A percentile compares a stretch with the other conserved stretches of the same genome.
Conservation (phyloP, 2,329 filamentous ascomycete species). For the Cercospora nicotianae region DNA sequence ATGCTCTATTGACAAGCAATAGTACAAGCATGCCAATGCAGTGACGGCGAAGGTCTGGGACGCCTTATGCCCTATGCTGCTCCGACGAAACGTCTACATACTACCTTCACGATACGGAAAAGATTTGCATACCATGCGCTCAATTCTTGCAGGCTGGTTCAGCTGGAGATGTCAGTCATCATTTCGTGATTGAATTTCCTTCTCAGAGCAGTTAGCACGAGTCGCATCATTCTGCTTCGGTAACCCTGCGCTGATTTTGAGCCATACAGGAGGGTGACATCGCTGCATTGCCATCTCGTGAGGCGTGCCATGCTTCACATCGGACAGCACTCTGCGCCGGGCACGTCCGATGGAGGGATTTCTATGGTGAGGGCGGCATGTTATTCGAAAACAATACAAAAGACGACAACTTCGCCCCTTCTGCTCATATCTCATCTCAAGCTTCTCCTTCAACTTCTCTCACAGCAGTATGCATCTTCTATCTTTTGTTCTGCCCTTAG, state of each 20-base stretch:
- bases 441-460: not conserved
- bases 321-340: not conserved
- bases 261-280: not conserved
- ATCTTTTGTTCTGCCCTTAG: not conserved
- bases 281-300: not conserved
- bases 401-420: not conserved
- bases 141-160: not conserved
- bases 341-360: not conserved
- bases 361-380: not conserved
- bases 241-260: not conserved
- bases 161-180: not conserved
- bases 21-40: not conserved
- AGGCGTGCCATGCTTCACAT: not conserved
- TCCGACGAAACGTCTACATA: not conserved
- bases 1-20: not conserved
- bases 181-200: not conserved
- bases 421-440: not conserved
- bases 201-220: not conserved
- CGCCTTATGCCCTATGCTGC: not conserved
- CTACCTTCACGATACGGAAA: not conserved
- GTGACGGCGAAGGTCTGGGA: not conserved
- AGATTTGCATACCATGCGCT: not conserved
- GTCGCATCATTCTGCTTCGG: not conserved
- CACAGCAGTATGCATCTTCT: not conserved
- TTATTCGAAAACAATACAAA: not conserved